phyloP scores from a whole-genome alignment of 495 filamentous ascomycete genomes.

The Podospora didyma region DNA sequence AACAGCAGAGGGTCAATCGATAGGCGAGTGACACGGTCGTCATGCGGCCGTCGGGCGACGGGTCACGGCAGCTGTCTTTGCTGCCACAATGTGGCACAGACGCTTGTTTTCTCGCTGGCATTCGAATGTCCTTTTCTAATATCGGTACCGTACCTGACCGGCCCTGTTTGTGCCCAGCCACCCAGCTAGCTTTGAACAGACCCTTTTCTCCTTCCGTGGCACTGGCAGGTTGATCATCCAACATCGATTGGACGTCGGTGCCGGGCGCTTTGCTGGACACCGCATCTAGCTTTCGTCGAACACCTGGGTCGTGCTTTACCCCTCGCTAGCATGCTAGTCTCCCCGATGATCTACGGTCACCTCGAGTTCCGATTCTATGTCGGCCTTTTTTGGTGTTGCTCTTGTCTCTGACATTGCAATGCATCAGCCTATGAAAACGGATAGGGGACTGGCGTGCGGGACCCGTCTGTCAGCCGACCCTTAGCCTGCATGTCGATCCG shows the following conservation, averaged over 20 bases:
- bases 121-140: background rate
- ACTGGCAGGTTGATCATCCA: background rate
- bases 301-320: constrained; percentile 6
- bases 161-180: constrained; percentile 11
- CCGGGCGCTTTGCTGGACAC: background rate
- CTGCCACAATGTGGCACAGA: constrained; percentile 5
- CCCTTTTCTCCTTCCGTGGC: constrained; percentile 8
- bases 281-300: background rate
- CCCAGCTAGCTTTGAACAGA: constrained; percentile 4
- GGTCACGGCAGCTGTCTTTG: constrained; percentile 3
- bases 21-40: background rate
- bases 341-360: too few species aligned
- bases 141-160: constrained; percentile 11
- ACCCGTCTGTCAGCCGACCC: constrained; percentile 23
- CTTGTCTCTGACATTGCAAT: constrained; percentile 3
- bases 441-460: constrained; percentile 3
- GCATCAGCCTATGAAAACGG: background rate
- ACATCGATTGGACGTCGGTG: background rate
- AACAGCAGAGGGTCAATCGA: background rate
- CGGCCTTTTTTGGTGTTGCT: background rate
- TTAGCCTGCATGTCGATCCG: constrained; percentile 14
- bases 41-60: background rate
- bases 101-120: background rate
- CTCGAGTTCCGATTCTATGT: background rate
- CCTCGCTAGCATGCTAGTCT: constrained; percentile 1